Percentiles rank a stretch among this genome's conserved stretches.
phyloP scores from a whole-genome alignment of 164 flowering plant genomes.

The Buxus sempervirens region DNA sequence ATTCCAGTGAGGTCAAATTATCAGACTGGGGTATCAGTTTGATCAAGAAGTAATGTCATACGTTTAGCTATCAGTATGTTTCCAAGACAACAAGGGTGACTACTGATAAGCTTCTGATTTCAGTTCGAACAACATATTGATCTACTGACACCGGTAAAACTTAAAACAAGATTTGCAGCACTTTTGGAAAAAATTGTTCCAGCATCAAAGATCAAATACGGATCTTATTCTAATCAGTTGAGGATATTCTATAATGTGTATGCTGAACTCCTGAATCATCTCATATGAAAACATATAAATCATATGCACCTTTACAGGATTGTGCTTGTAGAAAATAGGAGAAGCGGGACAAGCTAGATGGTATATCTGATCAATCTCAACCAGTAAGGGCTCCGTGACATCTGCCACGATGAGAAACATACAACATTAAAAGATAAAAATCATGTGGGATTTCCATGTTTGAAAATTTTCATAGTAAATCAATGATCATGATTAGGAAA shows the following conservation, averaged over 20 bases:
- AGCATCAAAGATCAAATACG: too few species aligned
- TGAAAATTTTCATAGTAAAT: background rate
- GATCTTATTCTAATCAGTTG: too few species aligned
- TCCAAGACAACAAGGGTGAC: too few species aligned
- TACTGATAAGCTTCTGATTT: too few species aligned
- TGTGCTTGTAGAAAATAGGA: slow-evolving; percentile 89
- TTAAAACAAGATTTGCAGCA: too few species aligned
- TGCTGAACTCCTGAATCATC: too few species aligned
- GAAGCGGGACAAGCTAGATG: slow-evolving; percentile 99
- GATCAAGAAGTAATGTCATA: background rate
- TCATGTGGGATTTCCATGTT: background rate
- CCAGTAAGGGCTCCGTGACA: slow-evolving; percentile 79
- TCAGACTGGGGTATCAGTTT: background rate
- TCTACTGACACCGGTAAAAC: too few species aligned
- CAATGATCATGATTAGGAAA: too few species aligned
- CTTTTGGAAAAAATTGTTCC: too few species aligned
- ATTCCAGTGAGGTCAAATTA: background rate
- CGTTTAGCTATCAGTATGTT: background rate
- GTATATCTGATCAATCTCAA: slow-evolving; percentile 95
- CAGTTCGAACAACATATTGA: too few species aligned
- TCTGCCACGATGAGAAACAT: slow-evolving; percentile 32
- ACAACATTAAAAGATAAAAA: background rate
- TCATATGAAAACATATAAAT: too few species aligned
- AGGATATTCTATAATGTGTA: too few species aligned
- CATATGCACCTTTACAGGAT: slow-evolving; percentile 71